These are phyloP conservation scores for Dentipellis fragilis DNA, from an alignment of 768 basidiomycete genomes.

Conservation along the genomic window DNA sequence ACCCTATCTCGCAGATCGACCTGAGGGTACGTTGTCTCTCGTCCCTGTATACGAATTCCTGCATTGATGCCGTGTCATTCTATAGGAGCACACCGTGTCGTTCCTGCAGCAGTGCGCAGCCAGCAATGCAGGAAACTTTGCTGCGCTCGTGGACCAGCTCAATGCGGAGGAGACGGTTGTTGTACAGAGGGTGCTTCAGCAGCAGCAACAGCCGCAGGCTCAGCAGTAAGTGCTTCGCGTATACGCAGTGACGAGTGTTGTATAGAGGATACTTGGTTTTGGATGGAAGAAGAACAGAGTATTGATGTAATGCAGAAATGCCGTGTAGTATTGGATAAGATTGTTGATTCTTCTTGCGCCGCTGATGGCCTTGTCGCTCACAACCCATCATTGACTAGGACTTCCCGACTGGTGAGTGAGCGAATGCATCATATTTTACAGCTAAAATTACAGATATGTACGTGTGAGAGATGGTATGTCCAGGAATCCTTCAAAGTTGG, in stretches of 20 bases:
- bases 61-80: not conserved
- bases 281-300: no score
- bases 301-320: no score
- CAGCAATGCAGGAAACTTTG: slow-evolving; percentile 54
- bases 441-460: no score
- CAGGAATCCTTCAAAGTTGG: no score
- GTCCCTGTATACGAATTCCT: slow-evolving; percentile 39
- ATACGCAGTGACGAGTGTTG: not conserved
- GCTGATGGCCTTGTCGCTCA: no score
- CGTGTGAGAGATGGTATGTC: no score
- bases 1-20: slow-evolving; percentile 82
- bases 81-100: slow-evolving; percentile 53
- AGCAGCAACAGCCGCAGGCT: slow-evolving; percentile 3
- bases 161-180: slow-evolving; percentile 62
- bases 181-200: slow-evolving; percentile 30
- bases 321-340: no score
- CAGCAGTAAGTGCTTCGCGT: slow-evolving; percentile 6
- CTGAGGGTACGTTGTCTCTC: slow-evolving; percentile 38
- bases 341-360: no score
- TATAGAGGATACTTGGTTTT: no score
- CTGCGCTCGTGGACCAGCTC: slow-evolving; percentile 52
- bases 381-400: no score
- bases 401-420: no score
- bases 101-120: slow-evolving; percentile 65
- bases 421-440: no score